These are phyloP conservation scores for Pyropia yezoensis DNA, from an alignment of 23 red algal species.

Conservation along the genomic window DNA sequence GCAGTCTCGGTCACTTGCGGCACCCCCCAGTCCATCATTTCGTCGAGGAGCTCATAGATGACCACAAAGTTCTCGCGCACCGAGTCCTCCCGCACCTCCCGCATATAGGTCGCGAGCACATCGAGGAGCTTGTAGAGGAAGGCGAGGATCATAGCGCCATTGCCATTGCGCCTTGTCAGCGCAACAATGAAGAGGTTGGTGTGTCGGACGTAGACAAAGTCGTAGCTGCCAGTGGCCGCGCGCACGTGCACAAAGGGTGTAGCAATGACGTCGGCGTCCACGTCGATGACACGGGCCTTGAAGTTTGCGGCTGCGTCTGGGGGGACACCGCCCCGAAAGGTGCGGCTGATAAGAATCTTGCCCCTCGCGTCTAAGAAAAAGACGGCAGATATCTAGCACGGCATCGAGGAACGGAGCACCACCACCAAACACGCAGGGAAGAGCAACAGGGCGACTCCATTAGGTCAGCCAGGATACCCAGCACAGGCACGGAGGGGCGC, in stretches of 20 bases:
- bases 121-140: conserved; percentile 82
- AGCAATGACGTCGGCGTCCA: conserved; percentile 22
- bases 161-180: conserved; percentile 50
- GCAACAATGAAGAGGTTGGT: conserved; percentile 85
- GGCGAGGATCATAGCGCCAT: conserved; percentile 67
- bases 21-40: conserved; percentile 99
- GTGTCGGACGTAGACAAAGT: conserved; percentile 65
- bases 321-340: conserved; percentile 69
- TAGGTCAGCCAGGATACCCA: no score
- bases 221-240: background rate
- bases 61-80: conserved; percentile 97
- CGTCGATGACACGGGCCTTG: conserved; percentile 60
- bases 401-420: no score
- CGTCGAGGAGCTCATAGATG: conserved; percentile 97
- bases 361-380: conserved; percentile 83
- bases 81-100: conserved; percentile 88
- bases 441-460: no score
- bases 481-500: no score
- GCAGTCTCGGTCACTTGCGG: conserved; percentile 88
- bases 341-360: conserved; percentile 72
- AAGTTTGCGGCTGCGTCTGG: conserved; percentile 52
- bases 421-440: no score
- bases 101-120: conserved; percentile 82
- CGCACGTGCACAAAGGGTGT: background rate
- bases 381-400: conserved; percentile 34